phyloP scores from a whole-genome alignment of 31 red algal species.

The Asparagopsis taxiformis region DNA sequence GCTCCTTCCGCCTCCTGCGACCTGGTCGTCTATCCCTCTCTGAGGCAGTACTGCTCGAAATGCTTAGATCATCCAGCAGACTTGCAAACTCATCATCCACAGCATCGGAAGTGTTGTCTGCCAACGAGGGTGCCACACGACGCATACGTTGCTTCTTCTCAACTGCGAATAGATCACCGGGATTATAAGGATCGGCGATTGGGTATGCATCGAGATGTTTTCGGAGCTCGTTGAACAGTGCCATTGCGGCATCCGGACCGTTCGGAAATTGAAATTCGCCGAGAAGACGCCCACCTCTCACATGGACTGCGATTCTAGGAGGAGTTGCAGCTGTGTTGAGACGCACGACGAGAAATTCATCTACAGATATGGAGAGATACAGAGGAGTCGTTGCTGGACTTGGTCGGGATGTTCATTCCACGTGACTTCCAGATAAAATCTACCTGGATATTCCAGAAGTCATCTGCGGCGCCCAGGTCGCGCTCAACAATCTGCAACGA shows the following conservation, averaged over 20 bases:
- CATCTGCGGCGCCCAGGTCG: not conserved
- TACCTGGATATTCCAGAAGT: slow-evolving; percentile 18
- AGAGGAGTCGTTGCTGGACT: not conserved
- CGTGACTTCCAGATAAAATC: slow-evolving; percentile 3
- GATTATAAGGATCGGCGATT: slow-evolving; percentile 7
- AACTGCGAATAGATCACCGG: slow-evolving; percentile 39
- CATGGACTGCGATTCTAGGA: slow-evolving; percentile 25
- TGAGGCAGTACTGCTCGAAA: not conserved
- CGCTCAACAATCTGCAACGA: not conserved
- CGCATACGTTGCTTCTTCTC: slow-evolving; percentile 54
- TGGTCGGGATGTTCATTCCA: not conserved
- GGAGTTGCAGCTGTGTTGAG: slow-evolving; percentile 9
- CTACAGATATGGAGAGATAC: slow-evolving; percentile 30
- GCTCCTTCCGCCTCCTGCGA: not conserved
- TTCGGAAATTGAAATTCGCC: slow-evolving; percentile 53
- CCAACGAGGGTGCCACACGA: slow-evolving; percentile 35
- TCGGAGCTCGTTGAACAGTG: slow-evolving; percentile 34
- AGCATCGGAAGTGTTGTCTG: not conserved
- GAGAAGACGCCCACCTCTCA: slow-evolving; percentile 28
- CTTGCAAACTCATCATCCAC: slow-evolving; percentile 2
- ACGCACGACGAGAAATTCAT: slow-evolving; percentile 40
- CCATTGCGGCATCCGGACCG: slow-evolving; percentile 55
- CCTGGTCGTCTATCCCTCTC: not conserved
- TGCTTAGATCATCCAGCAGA: not conserved
- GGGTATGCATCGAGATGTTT: slow-evolving; percentile 6